Evolutionary conservation across 176 grass and related monocot genomes (phyloP).

Genomic region (Rhipidocladum racemiflorum): DNA sequence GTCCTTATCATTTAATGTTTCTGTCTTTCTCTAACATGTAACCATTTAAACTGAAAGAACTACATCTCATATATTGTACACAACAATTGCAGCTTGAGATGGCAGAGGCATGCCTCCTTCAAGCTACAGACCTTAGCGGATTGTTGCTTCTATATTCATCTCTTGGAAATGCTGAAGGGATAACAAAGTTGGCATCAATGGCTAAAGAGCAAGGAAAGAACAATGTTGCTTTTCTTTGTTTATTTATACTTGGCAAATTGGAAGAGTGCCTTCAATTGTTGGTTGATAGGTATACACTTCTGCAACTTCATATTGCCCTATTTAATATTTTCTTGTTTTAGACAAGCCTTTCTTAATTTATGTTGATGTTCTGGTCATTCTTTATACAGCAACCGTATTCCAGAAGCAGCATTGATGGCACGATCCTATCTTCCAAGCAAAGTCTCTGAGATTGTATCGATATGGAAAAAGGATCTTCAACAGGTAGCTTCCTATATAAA

Average conservation of each 20-base stretch:
- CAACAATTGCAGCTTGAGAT: constrained; percentile 55
- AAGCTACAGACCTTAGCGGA: constrained; percentile 71
- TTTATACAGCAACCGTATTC: constrained; percentile 64
- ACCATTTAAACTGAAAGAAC: not conserved
- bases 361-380: not conserved
- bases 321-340: constrained; percentile 13
- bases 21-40: not conserved
- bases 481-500: constrained; percentile 40
- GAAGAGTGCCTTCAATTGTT: constrained; percentile 88
- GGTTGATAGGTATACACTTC: constrained; percentile 57
- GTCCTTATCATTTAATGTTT: not conserved
- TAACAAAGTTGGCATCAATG: constrained; percentile 66
- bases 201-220: constrained; percentile 90
- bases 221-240: constrained; percentile 87
- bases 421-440: constrained; percentile 88
- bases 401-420: constrained; percentile 88
- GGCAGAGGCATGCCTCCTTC: constrained; percentile 74
- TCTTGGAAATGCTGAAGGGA: constrained; percentile 85
- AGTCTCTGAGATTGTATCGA: constrained; percentile 66
- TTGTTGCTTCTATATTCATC: constrained; percentile 86
- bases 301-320: not conserved
- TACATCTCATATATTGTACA: not conserved
- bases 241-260: constrained; percentile 82
- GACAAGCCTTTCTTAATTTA: not conserved
- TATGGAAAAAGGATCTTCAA: constrained; percentile 82